These are phyloP conservation scores for Cochliopodium minus DNA, from an alignment of 208 protist species.

Conservation along the genomic window DNA sequence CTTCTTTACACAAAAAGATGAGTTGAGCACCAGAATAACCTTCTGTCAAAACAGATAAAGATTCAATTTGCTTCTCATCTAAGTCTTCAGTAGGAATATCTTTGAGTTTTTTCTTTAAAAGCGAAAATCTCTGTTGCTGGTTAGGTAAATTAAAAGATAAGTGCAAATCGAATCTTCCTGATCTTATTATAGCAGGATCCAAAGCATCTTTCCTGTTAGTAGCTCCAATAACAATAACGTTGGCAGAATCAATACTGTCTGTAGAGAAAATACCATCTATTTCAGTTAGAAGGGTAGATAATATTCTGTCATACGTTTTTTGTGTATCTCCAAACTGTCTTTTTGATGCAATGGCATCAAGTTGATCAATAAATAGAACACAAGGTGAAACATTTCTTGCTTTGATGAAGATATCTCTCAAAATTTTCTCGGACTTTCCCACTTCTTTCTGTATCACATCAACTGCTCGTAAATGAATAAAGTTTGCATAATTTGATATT, in stretches of 20 bases:
- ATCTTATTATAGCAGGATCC: conserved; percentile 26
- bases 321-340: conserved; percentile 38
- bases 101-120: conserved; percentile 13
- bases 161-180: conserved; percentile 26
- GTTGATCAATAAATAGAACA: conserved; percentile 65
- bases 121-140: neutral
- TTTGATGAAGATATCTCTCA: conserved; percentile 45
- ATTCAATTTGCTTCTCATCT: neutral
- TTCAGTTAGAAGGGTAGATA: conserved; percentile 64
- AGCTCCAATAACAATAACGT: conserved; percentile 8
- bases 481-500: neutral
- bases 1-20: conserved; percentile 36
- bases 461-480: neutral
- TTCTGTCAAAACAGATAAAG: neutral
- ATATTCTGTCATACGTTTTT: conserved; percentile 45
- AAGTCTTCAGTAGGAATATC: conserved; percentile 3
- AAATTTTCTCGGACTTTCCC: conserved; percentile 57
- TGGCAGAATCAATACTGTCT: neutral
- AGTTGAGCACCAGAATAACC: conserved; percentile 32
- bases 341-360: conserved; percentile 59
- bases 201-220: conserved; percentile 28
- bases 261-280: conserved; percentile 54
- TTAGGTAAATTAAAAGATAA: conserved; percentile 14
- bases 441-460: conserved; percentile 57
- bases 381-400: conserved; percentile 46